Conservation (phyloP, 129 eudicot species). For the Silybum marianum region DNA sequence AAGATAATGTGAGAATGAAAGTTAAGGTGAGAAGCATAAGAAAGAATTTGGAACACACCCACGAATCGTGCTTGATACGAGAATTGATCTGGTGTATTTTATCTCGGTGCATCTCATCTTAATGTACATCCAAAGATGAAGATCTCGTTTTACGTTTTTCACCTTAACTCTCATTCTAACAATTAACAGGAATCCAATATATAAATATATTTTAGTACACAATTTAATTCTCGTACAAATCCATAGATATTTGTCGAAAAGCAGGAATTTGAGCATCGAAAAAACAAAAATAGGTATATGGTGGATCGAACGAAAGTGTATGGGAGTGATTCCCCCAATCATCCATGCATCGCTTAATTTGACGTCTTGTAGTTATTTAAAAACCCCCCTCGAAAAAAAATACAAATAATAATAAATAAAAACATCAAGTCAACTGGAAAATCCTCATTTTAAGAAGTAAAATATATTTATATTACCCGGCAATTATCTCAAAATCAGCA, state of each 20-base stretch:
- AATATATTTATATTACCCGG: constrained; percentile 11
- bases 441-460: constrained; percentile 12
- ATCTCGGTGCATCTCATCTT: no score
- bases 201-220: no score
- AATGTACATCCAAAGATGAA: no score
- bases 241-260: not conserved
- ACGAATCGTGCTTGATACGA: no score
- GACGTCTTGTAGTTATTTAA: constrained; percentile 17
- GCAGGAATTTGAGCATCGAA: not conserved
- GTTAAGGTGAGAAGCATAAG: no score
- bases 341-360: constrained; percentile 12
- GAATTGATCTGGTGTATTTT: no score
- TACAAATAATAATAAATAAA: not conserved
- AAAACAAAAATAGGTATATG: not conserved
- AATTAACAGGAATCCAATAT: no score
- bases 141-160: no score
- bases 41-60: no score
- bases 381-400: not conserved
- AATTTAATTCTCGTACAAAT: not conserved
- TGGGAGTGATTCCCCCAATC: not conserved
- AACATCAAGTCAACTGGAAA: not conserved
- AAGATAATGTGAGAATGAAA: no score
- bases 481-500: constrained; percentile 34
- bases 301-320: constrained; percentile 6
- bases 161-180: no score